Percentiles rank a stretch among this genome's conserved stretches.
phyloP scores from a whole-genome alignment of 2,329 filamentous ascomycete species.

The Diaporthe helianthi region DNA sequence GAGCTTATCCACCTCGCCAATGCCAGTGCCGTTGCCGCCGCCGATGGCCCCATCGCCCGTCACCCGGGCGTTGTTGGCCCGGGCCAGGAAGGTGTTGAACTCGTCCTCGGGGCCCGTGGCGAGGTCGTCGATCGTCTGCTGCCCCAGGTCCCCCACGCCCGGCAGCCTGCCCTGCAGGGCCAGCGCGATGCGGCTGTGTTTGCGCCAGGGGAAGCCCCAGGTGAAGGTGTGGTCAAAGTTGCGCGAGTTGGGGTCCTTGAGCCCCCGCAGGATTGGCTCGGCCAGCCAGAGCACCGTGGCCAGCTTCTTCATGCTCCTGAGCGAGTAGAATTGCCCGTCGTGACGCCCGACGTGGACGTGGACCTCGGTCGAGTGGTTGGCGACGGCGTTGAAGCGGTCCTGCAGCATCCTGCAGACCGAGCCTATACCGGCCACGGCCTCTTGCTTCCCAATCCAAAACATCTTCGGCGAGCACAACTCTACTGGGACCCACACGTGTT shows the following conservation, averaged over 20 bases:
- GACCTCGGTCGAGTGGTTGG: slow-evolving; percentile 49
- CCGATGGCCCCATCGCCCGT: background rate
- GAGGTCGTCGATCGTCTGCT: slow-evolving; percentile 15
- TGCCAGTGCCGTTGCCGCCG: background rate
- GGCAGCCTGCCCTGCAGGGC: slow-evolving; percentile 24
- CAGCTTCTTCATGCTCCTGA: slow-evolving; percentile 46
- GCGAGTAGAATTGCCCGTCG: slow-evolving; percentile 43
- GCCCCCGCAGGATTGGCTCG: slow-evolving; percentile 46
- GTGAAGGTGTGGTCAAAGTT: slow-evolving; percentile 48
- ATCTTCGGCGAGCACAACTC: slow-evolving; percentile 49
- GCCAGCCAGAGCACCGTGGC: slow-evolving; percentile 47
- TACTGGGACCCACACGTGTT: slow-evolving; percentile 45
- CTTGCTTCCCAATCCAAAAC: slow-evolving; percentile 37
- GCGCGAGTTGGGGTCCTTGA: slow-evolving; percentile 47
- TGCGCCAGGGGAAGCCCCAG: slow-evolving; percentile 46
- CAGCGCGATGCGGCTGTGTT: slow-evolving; percentile 44
- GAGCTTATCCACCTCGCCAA: background rate
- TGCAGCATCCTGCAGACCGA: slow-evolving; percentile 40
- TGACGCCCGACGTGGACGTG: slow-evolving; percentile 49
- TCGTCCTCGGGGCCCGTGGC: slow-evolving; percentile 33
- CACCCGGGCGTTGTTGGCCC: background rate
- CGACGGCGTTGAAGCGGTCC: slow-evolving; percentile 39
- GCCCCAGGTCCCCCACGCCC: too few relatives aligned
- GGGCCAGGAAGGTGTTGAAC: slow-evolving; percentile 35
- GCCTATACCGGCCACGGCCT: slow-evolving; percentile 36